Evolutionary conservation across 805 yeast genomes (phyloP).

Genomic region (Pichia thaimueangensis): DNA sequence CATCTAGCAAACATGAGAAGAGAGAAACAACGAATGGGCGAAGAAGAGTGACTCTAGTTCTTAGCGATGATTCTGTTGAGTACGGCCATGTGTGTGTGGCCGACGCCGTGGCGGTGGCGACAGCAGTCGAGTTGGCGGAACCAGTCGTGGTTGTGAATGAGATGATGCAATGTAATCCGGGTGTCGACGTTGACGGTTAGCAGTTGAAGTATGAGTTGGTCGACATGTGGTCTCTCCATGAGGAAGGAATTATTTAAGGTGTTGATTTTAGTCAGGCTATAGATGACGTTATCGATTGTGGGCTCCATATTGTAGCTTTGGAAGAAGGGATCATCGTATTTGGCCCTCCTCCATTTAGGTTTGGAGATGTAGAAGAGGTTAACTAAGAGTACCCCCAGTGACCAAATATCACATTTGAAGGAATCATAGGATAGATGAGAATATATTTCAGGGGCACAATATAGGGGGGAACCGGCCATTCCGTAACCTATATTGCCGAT

Average conservation of each 20-base stretch:
- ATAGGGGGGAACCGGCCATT: slow-evolving; percentile 40
- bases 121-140: slow-evolving; percentile 1
- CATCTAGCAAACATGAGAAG: not conserved
- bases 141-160: not conserved
- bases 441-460: slow-evolving; percentile 44
- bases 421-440: slow-evolving; percentile 35
- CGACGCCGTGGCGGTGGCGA: not conserved
- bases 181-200: not conserved
- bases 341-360: slow-evolving; percentile 7
- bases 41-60: too few relatives aligned
- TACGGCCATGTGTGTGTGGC: not conserved
- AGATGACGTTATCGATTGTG: not conserved
- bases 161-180: not conserved
- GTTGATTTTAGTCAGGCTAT: not conserved
- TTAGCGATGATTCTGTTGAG: not conserved
- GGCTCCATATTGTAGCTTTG: not conserved
- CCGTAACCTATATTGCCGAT: slow-evolving; percentile 29
- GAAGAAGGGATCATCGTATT: slow-evolving; percentile 3
- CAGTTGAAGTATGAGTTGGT: slow-evolving; percentile 1
- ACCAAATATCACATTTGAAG: slow-evolving; percentile 41
- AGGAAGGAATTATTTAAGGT: not conserved
- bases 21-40: not conserved
- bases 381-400: slow-evolving; percentile 39
- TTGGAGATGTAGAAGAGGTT: slow-evolving; percentile 23
- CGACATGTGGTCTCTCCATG: not conserved